These are phyloP conservation scores for Colletotrichum scovillei DNA, from an alignment of 2,329 filamentous ascomycete genomes.

Conservation along the genomic window DNA sequence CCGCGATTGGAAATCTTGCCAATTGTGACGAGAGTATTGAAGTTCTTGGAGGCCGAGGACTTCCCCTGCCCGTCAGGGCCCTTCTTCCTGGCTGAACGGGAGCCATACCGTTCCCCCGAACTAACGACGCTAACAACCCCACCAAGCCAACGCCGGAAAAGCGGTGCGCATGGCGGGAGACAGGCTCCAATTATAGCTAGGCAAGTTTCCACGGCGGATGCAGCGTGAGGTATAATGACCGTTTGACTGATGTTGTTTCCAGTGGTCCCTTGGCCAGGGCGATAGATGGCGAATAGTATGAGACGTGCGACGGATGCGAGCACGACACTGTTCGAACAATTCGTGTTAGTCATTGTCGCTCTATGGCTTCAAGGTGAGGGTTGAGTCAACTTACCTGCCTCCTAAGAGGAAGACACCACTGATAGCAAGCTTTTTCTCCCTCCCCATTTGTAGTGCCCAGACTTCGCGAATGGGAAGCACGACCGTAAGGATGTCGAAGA, in stretches of 20 bases:
- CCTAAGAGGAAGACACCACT: slow-evolving; percentile 1
- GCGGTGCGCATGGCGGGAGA: neutral
- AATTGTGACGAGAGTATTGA: slow-evolving; percentile 2
- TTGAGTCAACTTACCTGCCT: neutral
- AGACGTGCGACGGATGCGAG: neutral
- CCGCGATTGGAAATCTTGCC: neutral
- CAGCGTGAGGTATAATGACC: slow-evolving; percentile 4
- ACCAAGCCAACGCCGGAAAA: slow-evolving; percentile 6
- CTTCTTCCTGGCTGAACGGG: neutral
- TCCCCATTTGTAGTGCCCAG: slow-evolving; percentile 5
- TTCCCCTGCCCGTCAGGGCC: neutral
- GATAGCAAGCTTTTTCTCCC: slow-evolving; percentile 11
- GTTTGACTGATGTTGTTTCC: slow-evolving; percentile 16
- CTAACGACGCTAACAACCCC: neutral
- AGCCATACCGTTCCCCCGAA: slow-evolving; percentile 3
- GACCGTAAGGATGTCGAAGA: neutral
- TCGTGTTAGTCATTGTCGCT: neutral
- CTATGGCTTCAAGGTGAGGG: neutral
- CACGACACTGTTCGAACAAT: neutral
- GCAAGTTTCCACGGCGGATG: neutral
- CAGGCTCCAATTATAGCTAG: slow-evolving; percentile 12
- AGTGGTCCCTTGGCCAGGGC: neutral
- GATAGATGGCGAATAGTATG: neutral
- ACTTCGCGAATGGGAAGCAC: slow-evolving; percentile 2
- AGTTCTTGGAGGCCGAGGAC: neutral